These are phyloP conservation scores for Agrocybe chaxingu DNA, from an alignment of 768 basidiomycete species.

Conservation along the genomic window DNA sequence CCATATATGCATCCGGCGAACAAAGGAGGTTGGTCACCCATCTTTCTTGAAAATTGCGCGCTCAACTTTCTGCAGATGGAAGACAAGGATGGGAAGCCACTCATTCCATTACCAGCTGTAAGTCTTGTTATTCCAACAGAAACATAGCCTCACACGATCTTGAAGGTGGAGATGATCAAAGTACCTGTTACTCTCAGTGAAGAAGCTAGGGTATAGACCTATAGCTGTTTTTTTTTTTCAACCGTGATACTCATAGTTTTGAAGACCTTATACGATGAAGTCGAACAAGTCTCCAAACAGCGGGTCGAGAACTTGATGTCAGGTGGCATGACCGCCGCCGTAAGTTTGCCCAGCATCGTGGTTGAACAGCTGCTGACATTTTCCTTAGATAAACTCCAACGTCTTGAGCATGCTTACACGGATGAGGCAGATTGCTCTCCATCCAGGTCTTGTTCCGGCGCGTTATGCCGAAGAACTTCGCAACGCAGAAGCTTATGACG, in stretches of 20 bases:
- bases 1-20: conserved; percentile 75
- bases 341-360: conserved; percentile 18
- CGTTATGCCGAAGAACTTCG: conserved; percentile 68
- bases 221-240: background rate
- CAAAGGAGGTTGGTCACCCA: conserved; percentile 61
- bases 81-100: conserved; percentile 66
- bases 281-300: conserved; percentile 60
- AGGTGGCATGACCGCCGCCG: conserved; percentile 38
- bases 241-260: background rate
- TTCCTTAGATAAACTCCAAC: conserved; percentile 56
- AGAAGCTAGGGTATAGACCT: conserved; percentile 56
- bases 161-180: conserved; percentile 72
- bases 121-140: conserved; percentile 6
- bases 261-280: conserved; percentile 65
- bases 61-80: conserved; percentile 58
- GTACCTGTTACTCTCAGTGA: conserved; percentile 64
- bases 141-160: background rate
- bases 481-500: conserved; percentile 31
- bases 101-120: conserved; percentile 76
- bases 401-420: conserved; percentile 84
- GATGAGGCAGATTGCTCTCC: conserved; percentile 77
- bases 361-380: conserved; percentile 1
- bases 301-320: conserved; percentile 57
- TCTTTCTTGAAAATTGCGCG: background rate
- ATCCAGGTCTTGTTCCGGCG: conserved; percentile 70